A percentile compares a stretch with the other conserved stretches of the same genome.
Evolutionary conservation across 1,284 basidiomycete genomes (phyloP).

Genomic region (Boletus smithii): DNA sequence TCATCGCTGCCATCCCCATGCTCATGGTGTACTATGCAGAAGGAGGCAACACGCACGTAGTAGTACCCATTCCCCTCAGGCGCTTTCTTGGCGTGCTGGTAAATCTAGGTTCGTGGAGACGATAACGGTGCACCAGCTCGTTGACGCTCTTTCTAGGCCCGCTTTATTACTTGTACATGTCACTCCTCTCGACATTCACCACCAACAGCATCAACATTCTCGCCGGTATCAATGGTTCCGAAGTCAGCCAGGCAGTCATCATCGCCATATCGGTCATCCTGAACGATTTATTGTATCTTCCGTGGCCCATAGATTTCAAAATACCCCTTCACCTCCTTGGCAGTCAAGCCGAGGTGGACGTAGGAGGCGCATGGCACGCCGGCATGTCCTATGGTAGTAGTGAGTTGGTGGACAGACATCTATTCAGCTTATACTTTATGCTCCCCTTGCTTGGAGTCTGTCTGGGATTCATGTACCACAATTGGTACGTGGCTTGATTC

Average conservation of each 20-base stretch:
- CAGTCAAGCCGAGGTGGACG: constrained; percentile 59
- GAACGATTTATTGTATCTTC: constrained; percentile 92
- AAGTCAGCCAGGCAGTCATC: constrained; percentile 89
- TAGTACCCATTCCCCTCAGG: constrained; percentile 82
- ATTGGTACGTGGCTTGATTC: constrained; percentile 63
- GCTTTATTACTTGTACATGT: constrained; percentile 96
- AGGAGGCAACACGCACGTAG: constrained; percentile 89
- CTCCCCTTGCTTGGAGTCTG: constrained; percentile 90
- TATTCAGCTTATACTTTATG: constrained; percentile 97
- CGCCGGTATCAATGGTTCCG: constrained; percentile 96
- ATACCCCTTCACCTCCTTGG: constrained; percentile 70
- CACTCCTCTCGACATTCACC: constrained; percentile 91
- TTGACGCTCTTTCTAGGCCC: constrained; percentile 56
- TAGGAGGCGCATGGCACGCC: constrained; percentile 75
- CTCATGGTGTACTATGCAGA: constrained; percentile 97
- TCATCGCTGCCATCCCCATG: constrained; percentile 92
- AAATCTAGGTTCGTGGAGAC: constrained; percentile 70
- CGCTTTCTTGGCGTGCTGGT: constrained; percentile 73
- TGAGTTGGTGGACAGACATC: constrained; percentile 86
- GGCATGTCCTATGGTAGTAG: constrained; percentile 84
- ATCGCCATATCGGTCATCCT: constrained; percentile 88
- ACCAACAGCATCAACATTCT: constrained; percentile 99
- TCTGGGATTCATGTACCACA: constrained; percentile 86
- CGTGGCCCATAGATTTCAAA: constrained; percentile 71
- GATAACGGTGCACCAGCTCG: background rate